These are phyloP conservation scores for Arthonia radiata DNA, from an alignment of 495 filamentous ascomycete genomes.

Conservation along the genomic window DNA sequence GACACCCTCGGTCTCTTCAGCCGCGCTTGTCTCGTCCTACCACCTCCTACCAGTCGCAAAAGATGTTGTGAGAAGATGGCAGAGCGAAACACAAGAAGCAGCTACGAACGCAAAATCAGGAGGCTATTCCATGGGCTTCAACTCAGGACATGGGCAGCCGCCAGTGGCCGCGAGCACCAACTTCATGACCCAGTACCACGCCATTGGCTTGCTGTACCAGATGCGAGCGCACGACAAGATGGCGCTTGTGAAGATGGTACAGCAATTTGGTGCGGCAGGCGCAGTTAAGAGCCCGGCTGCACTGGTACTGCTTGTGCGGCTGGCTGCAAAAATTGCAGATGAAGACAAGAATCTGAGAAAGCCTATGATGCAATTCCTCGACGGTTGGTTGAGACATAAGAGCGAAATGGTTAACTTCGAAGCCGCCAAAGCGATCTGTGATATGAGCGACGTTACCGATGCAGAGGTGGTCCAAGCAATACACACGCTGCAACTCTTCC, in stretches of 20 bases:
- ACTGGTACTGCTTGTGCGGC: slow-evolving; percentile 67
- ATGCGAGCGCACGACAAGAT: slow-evolving; percentile 95
- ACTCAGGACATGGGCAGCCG: slow-evolving; percentile 26
- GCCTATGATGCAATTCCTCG: slow-evolving; percentile 83
- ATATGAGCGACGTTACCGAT: slow-evolving; percentile 79
- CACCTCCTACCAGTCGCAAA: slow-evolving; percentile 88
- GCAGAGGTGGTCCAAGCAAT: slow-evolving; percentile 80
- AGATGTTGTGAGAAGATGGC: slow-evolving; percentile 92
- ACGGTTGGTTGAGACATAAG: slow-evolving; percentile 95
- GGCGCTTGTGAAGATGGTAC: slow-evolving; percentile 99
- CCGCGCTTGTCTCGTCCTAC: slow-evolving; percentile 91
- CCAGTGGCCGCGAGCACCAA: slow-evolving; percentile 47
- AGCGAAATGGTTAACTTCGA: slow-evolving; percentile 99
- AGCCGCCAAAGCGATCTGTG: slow-evolving; percentile 90
- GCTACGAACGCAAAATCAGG: slow-evolving; percentile 70
- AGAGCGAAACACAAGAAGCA: slow-evolving; percentile 95
- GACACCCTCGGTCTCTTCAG: slow-evolving; percentile 91
- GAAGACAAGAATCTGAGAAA: slow-evolving; percentile 73
- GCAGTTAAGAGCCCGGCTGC: slow-evolving; percentile 88
- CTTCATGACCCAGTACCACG: slow-evolving; percentile 96
- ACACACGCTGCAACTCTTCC: slow-evolving; percentile 84
- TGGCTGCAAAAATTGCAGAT: slow-evolving; percentile 86
- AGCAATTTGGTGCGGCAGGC: slow-evolving; percentile 80
- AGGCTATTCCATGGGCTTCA: slow-evolving; percentile 76
- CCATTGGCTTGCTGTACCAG: slow-evolving; percentile 90